Evolutionary conservation across 2,329 filamentous ascomycete species (phyloP).

Genomic region (Beauveria pseudobassiana): DNA sequence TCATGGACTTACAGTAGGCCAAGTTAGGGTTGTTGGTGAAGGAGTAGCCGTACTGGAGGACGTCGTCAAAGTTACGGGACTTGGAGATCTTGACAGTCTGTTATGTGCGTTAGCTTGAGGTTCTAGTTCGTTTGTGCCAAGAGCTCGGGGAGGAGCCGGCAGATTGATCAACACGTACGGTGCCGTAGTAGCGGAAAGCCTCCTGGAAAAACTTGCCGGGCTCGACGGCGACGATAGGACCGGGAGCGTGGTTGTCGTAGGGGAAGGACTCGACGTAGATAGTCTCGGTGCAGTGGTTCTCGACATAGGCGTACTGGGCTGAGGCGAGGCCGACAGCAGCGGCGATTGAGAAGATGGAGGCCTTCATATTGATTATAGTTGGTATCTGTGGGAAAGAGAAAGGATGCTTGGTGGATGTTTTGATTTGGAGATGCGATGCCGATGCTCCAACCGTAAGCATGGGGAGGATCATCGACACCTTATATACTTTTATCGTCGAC

Average conservation of each 20-base stretch:
- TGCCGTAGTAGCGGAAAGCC: slow-evolving; percentile 27
- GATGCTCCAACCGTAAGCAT: not conserved
- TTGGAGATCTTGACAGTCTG: slow-evolving; percentile 36
- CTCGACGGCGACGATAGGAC: slow-evolving; percentile 25
- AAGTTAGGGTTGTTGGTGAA: slow-evolving; percentile 28
- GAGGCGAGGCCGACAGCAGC: slow-evolving; percentile 26
- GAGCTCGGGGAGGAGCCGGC: not conserved
- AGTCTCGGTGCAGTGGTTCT: slow-evolving; percentile 25
- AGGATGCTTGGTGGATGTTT: not conserved
- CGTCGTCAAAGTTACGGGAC: slow-evolving; percentile 27
- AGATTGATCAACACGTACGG: slow-evolving; percentile 22
- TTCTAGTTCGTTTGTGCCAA: not conserved
- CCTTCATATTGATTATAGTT: slow-evolving; percentile 22
- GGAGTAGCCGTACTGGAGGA: slow-evolving; percentile 36
- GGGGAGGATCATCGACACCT: not conserved
- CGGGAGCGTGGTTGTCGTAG: slow-evolving; percentile 23
- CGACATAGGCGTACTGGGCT: slow-evolving; percentile 29
- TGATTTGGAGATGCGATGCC: not conserved
- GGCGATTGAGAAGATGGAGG: slow-evolving; percentile 19
- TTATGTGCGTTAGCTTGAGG: not conserved
- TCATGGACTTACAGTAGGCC: slow-evolving; percentile 29
- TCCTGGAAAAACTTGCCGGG: slow-evolving; percentile 29
- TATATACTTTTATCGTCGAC: not conserved
- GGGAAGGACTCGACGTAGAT: slow-evolving; percentile 33
- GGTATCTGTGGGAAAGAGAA: not conserved